Percentiles rank a stretch among this genome's conserved stretches.
phyloP scores from a whole-genome alignment of 1,284 basidiomycete genomes.

The Pseudozyma pruni region DNA sequence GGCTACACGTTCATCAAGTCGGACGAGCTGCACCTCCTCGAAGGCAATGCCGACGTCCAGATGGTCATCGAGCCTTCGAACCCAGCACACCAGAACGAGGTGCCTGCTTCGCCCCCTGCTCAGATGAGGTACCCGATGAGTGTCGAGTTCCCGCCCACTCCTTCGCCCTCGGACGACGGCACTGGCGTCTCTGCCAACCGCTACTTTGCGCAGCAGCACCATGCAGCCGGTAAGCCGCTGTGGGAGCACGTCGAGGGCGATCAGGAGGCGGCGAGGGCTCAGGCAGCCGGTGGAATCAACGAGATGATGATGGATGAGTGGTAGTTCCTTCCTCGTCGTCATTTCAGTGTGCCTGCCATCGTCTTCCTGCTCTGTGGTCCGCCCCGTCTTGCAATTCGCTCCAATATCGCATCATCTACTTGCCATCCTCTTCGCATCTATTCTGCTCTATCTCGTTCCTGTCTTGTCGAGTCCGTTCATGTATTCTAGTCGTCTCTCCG shows the following conservation, averaged over 20 bases:
- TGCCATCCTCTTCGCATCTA: neutral
- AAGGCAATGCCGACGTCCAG: conserved; percentile 46
- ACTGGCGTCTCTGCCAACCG: conserved; percentile 8
- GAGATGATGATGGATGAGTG: conserved; percentile 55
- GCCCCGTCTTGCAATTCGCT: too few relatives aligned
- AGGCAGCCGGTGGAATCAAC: conserved; percentile 23
- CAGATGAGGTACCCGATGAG: conserved; percentile 38
- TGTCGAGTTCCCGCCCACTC: conserved; percentile 46
- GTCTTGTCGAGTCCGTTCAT: conserved; percentile 3
- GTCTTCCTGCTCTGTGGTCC: too few relatives aligned
- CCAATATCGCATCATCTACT: too few relatives aligned
- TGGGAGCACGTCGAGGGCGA: conserved; percentile 50
- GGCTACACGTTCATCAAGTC: conserved; percentile 49
- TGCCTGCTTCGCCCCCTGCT: conserved; percentile 33
- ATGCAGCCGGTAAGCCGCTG: conserved; percentile 15
- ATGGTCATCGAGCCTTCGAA: conserved; percentile 41
- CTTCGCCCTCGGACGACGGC: conserved; percentile 45
- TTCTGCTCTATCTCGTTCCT: neutral
- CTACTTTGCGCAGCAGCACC: conserved; percentile 35
- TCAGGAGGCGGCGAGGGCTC: conserved; percentile 19
- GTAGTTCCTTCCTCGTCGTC: conserved; percentile 10
- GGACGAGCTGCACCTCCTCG: conserved; percentile 41
- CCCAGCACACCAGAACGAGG: conserved; percentile 27
- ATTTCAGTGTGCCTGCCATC: neutral
- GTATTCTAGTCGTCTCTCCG: conserved; percentile 15